phyloP scores from a whole-genome alignment of 192 early-diverging fungal species.

The Lobulomyces angularis region DNA sequence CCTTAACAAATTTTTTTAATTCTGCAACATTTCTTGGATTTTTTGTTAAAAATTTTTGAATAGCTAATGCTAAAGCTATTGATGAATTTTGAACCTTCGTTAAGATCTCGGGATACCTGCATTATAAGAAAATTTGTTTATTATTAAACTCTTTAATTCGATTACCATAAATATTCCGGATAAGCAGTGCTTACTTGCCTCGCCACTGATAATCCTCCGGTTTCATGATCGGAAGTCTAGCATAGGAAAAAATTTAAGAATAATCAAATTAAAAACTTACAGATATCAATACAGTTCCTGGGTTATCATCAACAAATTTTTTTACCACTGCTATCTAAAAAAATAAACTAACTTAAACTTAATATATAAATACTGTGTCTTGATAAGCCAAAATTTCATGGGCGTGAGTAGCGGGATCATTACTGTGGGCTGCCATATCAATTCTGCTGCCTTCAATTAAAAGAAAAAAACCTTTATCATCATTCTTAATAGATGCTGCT shows the following conservation, averaged over 20 bases:
- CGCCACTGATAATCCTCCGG: conserved; percentile 80
- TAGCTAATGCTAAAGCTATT: conserved; percentile 33
- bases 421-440: conserved; percentile 92
- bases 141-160: no score
- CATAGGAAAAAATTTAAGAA: conserved; percentile 3
- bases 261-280: conserved; percentile 33
- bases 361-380: no score
- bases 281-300: conserved; percentile 80
- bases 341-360: no score
- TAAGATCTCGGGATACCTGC: conserved; percentile 61
- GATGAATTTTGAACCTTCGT: conserved; percentile 56
- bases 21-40: conserved; percentile 4
- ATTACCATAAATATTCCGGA: conserved; percentile 75
- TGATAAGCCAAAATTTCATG: conserved; percentile 89
- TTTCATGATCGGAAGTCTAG: conserved; percentile 82
- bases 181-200: conserved; percentile 57
- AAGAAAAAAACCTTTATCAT: conserved; percentile 74
- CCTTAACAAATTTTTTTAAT: conserved; percentile 21
- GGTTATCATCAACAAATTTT: conserved; percentile 64
- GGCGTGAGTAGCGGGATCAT: conserved; percentile 84
- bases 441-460: conserved; percentile 96
- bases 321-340: conserved; percentile 57
- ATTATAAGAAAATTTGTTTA: background rate
- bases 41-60: conserved; percentile 22
- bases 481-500: conserved; percentile 27